phyloP scores from a whole-genome alignment of 495 filamentous ascomycete genomes.

The Aspergillus sclerotiicarbonarius region DNA sequence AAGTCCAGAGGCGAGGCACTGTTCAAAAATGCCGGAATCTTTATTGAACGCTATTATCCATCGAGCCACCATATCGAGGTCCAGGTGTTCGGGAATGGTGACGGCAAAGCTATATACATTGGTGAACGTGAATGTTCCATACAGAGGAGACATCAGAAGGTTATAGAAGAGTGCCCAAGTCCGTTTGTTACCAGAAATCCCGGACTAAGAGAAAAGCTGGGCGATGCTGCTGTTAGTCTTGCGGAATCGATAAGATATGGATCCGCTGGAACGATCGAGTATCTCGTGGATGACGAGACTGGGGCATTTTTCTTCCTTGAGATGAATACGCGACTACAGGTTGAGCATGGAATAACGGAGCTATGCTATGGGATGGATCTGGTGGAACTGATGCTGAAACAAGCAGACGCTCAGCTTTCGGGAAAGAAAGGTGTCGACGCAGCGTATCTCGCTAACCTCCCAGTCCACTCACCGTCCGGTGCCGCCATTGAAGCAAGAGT shows the following conservation, averaged over 20 bases:
- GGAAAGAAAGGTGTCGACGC: slow-evolving; percentile 40
- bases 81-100: slow-evolving; percentile 46
- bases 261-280: slow-evolving; percentile 63
- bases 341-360: slow-evolving; percentile 67
- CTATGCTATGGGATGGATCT: slow-evolving; percentile 58
- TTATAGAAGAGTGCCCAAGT: slow-evolving; percentile 54
- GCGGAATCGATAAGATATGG: slow-evolving; percentile 55
- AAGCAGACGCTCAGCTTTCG: slow-evolving; percentile 46
- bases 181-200: slow-evolving; percentile 47
- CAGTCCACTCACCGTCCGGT: slow-evolving; percentile 35
- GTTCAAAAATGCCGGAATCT: slow-evolving; percentile 47
- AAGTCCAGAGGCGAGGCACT: slow-evolving; percentile 37
- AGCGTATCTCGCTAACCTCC: slow-evolving; percentile 31
- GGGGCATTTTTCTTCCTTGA: slow-evolving; percentile 65
- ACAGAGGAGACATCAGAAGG: slow-evolving; percentile 54
- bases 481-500: slow-evolving; percentile 59
- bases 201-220: slow-evolving; percentile 47
- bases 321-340: slow-evolving; percentile 67
- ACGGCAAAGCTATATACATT: slow-evolving; percentile 39
- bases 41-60: slow-evolving; percentile 45
- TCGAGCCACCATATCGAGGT: slow-evolving; percentile 47
- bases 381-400: slow-evolving; percentile 54
- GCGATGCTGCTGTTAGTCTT: slow-evolving; percentile 49
- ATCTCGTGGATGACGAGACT: slow-evolving; percentile 58
- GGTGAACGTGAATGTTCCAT: slow-evolving; percentile 50